These are phyloP conservation scores for Colletotrichum eremochloae DNA, from an alignment of 2,329 filamentous ascomycete species.

Conservation along the genomic window DNA sequence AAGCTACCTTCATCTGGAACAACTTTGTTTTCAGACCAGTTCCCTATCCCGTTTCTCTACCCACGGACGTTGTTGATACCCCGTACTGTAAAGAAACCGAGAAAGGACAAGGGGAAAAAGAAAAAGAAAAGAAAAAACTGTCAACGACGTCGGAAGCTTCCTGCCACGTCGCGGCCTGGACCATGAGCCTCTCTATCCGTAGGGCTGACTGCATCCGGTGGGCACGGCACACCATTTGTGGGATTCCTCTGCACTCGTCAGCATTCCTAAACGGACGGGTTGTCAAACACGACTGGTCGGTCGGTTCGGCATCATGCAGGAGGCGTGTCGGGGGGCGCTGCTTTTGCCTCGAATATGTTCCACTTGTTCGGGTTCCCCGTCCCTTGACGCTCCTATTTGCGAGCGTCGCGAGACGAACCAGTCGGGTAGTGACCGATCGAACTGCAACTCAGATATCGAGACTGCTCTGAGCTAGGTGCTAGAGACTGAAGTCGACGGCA, in stretches of 20 bases:
- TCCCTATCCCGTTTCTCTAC: background rate
- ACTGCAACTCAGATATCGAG: background rate
- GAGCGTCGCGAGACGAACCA: background rate
- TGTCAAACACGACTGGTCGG: slow-evolving; percentile 11
- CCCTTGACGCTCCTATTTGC: background rate
- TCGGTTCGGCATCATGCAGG: slow-evolving; percentile 28
- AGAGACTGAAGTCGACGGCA: too few species aligned
- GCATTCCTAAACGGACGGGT: slow-evolving; percentile 11
- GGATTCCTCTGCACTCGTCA: slow-evolving; percentile 31
- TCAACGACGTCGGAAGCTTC: background rate
- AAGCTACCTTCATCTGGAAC: slow-evolving; percentile 1
- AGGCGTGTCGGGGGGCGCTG: slow-evolving; percentile 22
- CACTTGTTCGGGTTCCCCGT: slow-evolving; percentile 21
- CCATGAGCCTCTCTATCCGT: slow-evolving; percentile 9
- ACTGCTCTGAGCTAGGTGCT: background rate
- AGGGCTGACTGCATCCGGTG: slow-evolving; percentile 38
- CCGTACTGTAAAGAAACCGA: background rate
- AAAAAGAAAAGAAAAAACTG: background rate
- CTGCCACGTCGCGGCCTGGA: background rate
- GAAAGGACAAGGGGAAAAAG: background rate
- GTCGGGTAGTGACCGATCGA: background rate
- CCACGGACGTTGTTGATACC: too few species aligned
- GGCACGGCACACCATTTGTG: slow-evolving; percentile 15
- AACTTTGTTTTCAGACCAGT: background rate
- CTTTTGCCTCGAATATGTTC: slow-evolving; percentile 34